These are phyloP conservation scores for Penicillium mononematosum DNA, from an alignment of 495 filamentous ascomycete genomes.

Conservation along the genomic window DNA sequence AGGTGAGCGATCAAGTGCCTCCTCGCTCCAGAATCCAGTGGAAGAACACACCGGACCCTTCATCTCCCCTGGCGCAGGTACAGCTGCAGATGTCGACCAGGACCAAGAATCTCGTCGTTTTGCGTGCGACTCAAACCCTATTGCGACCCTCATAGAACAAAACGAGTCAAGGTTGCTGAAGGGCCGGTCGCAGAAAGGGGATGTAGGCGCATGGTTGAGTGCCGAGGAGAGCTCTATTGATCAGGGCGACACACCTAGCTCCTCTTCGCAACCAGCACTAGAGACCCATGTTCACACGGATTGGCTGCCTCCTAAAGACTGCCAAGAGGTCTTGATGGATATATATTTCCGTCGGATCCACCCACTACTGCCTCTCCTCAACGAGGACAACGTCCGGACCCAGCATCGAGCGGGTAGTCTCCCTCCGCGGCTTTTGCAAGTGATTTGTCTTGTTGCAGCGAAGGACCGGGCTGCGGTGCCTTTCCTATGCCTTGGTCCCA, in stretches of 20 bases:
- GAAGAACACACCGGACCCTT: neutral
- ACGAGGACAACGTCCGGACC: constrained; percentile 22
- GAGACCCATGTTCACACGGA: neutral
- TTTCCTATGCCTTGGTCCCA: constrained; percentile 24
- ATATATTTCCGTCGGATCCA: constrained; percentile 29
- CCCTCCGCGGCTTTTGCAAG: constrained; percentile 26
- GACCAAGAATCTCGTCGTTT: constrained; percentile 16
- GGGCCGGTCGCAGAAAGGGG: constrained; percentile 20
- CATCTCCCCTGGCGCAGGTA: neutral
- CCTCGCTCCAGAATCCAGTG: neutral
- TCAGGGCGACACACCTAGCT: neutral
- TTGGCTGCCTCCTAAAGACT: constrained; percentile 20
- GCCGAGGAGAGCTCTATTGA: constrained; percentile 10
- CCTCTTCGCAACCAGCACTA: neutral
- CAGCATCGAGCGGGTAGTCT: constrained; percentile 20
- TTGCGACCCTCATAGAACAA: constrained; percentile 22
- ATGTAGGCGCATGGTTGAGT: constrained; percentile 24
- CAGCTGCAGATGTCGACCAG: neutral
- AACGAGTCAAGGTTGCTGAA: constrained; percentile 15
- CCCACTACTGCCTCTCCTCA: constrained; percentile 30
- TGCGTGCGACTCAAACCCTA: constrained; percentile 26
- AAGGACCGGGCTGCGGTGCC: constrained; percentile 30
- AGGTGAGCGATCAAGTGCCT: neutral
- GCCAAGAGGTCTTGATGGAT: constrained; percentile 22
- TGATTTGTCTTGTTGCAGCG: constrained; percentile 37